These are phyloP conservation scores for Manihot esculenta DNA, from an alignment of 441 rosid genomes.

Conservation along the genomic window DNA sequence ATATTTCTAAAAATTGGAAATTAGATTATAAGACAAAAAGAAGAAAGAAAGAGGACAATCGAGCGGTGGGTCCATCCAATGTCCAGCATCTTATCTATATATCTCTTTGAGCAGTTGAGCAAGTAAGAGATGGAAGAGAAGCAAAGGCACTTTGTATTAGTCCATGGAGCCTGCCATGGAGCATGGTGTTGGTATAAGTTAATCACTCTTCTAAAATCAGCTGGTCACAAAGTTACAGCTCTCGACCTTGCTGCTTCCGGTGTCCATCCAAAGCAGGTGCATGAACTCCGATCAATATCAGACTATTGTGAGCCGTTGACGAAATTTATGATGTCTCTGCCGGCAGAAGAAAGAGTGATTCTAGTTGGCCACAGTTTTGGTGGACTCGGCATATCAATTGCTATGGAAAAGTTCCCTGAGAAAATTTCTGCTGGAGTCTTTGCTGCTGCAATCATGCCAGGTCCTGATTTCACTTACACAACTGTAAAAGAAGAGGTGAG, in stretches of 20 bases:
- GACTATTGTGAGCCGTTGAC: conserved; percentile 52
- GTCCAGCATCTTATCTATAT: too few species aligned
- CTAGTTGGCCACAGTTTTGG: conserved; percentile 40
- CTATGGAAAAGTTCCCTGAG: conserved; percentile 44
- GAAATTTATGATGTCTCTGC: conserved; percentile 25
- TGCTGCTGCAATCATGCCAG: conserved; percentile 34
- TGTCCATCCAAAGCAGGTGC: conserved; percentile 36
- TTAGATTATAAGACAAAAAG: too few species aligned
- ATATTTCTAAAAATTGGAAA: too few species aligned
- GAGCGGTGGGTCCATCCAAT: too few species aligned
- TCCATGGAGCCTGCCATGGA: conserved; percentile 63
- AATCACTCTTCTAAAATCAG: conserved; percentile 33
- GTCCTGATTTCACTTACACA: conserved; percentile 17
- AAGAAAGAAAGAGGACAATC: too few species aligned
- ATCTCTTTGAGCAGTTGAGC: too few species aligned
- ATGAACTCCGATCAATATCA: conserved; percentile 40
- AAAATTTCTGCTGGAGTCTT: conserved; percentile 36
- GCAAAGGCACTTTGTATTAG: conserved; percentile 46
- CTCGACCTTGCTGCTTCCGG: conserved; percentile 48
- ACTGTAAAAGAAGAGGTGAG: conserved; percentile 24
- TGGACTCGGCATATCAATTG: conserved; percentile 30
- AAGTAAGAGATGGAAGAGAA: neutral
- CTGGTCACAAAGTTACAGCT: conserved; percentile 46
- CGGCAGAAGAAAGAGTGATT: conserved; percentile 26
- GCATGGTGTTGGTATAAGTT: conserved; percentile 76